Percentiles rank a stretch among this genome's conserved stretches.
These are phyloP conservation scores for Lignosus rhinocerotis DNA, from an alignment of 1,284 basidiomycete genomes.

Conservation along the genomic window DNA sequence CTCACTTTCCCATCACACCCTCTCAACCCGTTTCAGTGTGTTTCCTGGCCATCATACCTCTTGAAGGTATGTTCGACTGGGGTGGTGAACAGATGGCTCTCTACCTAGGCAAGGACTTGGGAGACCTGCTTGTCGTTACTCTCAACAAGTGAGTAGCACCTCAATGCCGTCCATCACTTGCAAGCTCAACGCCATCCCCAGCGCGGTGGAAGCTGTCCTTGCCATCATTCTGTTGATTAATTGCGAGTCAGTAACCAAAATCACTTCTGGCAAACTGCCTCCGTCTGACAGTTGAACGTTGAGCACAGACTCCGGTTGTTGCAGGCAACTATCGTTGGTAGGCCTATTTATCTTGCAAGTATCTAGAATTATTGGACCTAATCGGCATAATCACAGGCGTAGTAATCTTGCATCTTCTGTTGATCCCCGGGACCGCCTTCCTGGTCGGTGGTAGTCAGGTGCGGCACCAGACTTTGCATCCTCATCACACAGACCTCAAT, in stretches of 20 bases:
- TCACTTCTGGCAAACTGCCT: background rate
- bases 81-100: constrained; percentile 61
- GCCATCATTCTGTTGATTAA: constrained; percentile 63
- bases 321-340: constrained; percentile 61
- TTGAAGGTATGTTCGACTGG: constrained; percentile 59
- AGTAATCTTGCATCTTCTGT: constrained; percentile 58
- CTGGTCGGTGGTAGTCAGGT: constrained; percentile 60
- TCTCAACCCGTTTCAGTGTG: constrained; percentile 40
- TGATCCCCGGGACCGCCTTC: constrained; percentile 62
- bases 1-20: background rate
- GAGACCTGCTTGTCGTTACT: constrained; percentile 58
- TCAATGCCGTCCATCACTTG: constrained; percentile 11
- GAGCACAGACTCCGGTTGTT: constrained; percentile 47
- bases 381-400: constrained; percentile 44
- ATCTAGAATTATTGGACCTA: no score
- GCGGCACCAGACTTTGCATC: constrained; percentile 49
- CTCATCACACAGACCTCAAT: constrained; percentile 58
- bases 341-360: no score
- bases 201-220: constrained; percentile 59
- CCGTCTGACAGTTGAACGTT: background rate
- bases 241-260: constrained; percentile 56
- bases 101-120: constrained; percentile 57
- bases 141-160: constrained; percentile 54
- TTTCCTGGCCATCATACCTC: constrained; percentile 57
- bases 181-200: constrained; percentile 40